A percentile compares a stretch with the other conserved stretches of the same genome.
These are phyloP conservation scores for Exophiala sp. DNA, from an alignment of 2,329 filamentous ascomycete species.

Conservation along the genomic window DNA sequence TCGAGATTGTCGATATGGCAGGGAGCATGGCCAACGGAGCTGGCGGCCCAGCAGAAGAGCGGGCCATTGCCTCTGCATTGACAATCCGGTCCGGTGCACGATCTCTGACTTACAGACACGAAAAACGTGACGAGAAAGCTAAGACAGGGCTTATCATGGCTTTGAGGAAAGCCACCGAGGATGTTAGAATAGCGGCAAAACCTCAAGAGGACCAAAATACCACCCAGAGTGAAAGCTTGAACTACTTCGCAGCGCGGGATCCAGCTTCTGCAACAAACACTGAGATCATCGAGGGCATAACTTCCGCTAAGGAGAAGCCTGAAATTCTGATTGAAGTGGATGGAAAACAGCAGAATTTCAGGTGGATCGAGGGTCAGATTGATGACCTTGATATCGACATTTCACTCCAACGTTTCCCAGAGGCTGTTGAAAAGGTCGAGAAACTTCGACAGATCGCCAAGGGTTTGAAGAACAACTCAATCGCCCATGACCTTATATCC, in stretches of 20 bases:
- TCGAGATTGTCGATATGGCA: conserved; percentile 86
- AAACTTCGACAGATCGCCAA: conserved; percentile 76
- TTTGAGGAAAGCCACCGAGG: conserved; percentile 88
- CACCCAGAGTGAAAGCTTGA: conserved; percentile 73
- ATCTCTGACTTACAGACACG: conserved; percentile 90
- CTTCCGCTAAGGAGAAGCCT: conserved; percentile 68
- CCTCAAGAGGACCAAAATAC: conserved; percentile 85
- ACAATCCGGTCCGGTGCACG: conserved; percentile 87
- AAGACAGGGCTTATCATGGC: conserved; percentile 81
- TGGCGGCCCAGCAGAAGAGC: conserved; percentile 47
- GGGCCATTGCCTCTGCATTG: conserved; percentile 74
- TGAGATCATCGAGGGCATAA: conserved; percentile 73
- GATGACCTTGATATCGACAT: conserved; percentile 96
- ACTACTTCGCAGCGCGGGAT: conserved; percentile 78
- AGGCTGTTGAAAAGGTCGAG: conserved; percentile 78
- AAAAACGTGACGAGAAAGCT: conserved; percentile 72
- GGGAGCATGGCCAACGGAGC: conserved; percentile 41
- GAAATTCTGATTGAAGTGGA: conserved; percentile 89
- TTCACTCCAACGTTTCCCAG: conserved; percentile 82
- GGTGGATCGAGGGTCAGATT: conserved; percentile 92
- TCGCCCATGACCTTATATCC: conserved; percentile 88
- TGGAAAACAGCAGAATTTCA: conserved; percentile 90
- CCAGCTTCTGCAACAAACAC: conserved; percentile 73
- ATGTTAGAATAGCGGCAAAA: conserved; percentile 78
- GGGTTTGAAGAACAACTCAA: conserved; percentile 75